These are phyloP conservation scores for Aspergillus novofumigatus DNA, from an alignment of 2,329 filamentous ascomycete species.

Conservation along the genomic window DNA sequence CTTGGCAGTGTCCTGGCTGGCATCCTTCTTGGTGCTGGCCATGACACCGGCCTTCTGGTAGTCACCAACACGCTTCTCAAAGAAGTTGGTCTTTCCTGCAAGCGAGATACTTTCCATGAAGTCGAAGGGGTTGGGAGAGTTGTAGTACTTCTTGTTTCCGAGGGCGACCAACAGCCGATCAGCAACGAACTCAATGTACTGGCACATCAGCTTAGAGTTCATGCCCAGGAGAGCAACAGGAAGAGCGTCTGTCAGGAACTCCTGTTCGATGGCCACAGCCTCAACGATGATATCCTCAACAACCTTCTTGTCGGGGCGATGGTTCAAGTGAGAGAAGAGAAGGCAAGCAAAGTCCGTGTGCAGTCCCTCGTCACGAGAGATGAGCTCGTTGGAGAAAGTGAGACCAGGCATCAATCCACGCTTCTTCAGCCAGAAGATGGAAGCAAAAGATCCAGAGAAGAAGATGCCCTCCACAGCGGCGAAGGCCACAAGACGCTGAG, in stretches of 20 bases:
- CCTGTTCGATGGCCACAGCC: slow-evolving; percentile 90
- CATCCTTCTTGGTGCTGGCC: slow-evolving; percentile 76
- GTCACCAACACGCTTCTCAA: slow-evolving; percentile 98
- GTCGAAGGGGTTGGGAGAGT: slow-evolving; percentile 93
- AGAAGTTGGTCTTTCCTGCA: slow-evolving; percentile 99
- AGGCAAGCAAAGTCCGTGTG: slow-evolving; percentile 99
- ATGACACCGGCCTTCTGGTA: slow-evolving; percentile 99
- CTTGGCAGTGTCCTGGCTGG: slow-evolving; percentile 46
- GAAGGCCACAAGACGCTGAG: slow-evolving; percentile 91
- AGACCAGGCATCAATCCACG: slow-evolving; percentile 97
- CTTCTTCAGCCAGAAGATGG: slow-evolving; percentile 99
- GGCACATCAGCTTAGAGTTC: slow-evolving; percentile 96
- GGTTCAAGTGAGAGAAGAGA: slow-evolving; percentile 93
- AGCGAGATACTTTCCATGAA: slow-evolving; percentile 99
- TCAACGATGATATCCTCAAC: slow-evolving; percentile 89
- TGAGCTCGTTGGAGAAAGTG: slow-evolving; percentile 99
- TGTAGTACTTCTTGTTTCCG: slow-evolving; percentile 92
- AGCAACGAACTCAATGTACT: slow-evolving; percentile 99
- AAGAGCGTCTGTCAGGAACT: slow-evolving; percentile 94
- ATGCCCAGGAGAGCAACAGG: slow-evolving; percentile 92
- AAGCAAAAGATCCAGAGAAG: slow-evolving; percentile 97
- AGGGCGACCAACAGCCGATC: slow-evolving; percentile 90
- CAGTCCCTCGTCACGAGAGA: slow-evolving; percentile 97
- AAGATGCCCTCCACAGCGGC: slow-evolving; percentile 99
- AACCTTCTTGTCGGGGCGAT: slow-evolving; percentile 76